Base-by-base conservation (phyloP, 495 filamentous ascomycete genomes). In the Chaetomium tenue region DNA sequence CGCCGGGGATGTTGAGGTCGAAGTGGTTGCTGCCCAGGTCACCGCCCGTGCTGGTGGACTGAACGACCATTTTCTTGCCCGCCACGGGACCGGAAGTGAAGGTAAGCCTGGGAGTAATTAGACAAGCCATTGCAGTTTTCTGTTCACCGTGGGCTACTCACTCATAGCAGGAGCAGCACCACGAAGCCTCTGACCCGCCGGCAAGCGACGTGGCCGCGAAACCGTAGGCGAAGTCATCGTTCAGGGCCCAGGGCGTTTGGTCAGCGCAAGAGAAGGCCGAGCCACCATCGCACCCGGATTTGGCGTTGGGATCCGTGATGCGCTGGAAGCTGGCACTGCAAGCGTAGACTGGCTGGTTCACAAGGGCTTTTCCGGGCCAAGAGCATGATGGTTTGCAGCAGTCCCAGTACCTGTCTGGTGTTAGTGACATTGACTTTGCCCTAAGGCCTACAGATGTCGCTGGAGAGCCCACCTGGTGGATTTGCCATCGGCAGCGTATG, bases 361-460 rank as follows among this genome's bases (percentile, higher is more conserved):
- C 78, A 11, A 74, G 42, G 3, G 82, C 83, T 69, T 85, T 86
- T 30, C 76, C 79, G n/a, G 73, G 70, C 83, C 83, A 87, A 3
- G 82, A 71, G 72, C 84, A 87, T 20, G 79, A 82, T 16, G 82
- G 78, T 71, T 87, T 86, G 75, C 84, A 87, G 77, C 84, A 86
- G 68, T 87, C 84, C 84, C 83, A 87, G 74, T 85, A 85, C 30
- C 68, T 62, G 25, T 18, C 44, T 61, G 22, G 60, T 53, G 30
- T 63, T 26, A 51, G 33, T 28, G n/a, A 22, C n/a, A 18, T 37
- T 40, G 13, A 20, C 40, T 11, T 22, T 16, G 3, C 37, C n/a
- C 5, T 8, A 23, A 20, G 13, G 9, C 3, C 5, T 2, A 16
- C 13, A 44, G 6, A 30, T 3, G 28, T 30, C 28, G 3, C 9